Evolutionary conservation across 2,329 filamentous ascomycete genomes (phyloP).

Genomic region (Arthrobotrys sphaeroides): DNA sequence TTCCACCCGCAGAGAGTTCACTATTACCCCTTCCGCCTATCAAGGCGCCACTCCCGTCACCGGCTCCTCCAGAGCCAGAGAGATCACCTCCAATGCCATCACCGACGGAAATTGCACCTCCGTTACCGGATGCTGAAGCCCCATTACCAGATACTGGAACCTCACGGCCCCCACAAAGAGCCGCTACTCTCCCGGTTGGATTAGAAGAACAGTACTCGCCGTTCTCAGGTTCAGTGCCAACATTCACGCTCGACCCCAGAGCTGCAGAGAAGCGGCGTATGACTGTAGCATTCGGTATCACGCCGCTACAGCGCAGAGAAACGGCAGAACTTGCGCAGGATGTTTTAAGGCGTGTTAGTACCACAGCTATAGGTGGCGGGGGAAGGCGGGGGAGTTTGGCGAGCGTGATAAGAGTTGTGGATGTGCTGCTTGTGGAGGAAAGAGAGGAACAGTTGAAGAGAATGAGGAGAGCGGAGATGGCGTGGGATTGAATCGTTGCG

Average conservation of each 20-base stretch:
- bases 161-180: background rate
- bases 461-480: slow-evolving; percentile 56
- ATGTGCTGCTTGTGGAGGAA: slow-evolving; percentile 56
- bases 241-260: slow-evolving; percentile 33
- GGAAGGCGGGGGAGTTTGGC: slow-evolving; percentile 32
- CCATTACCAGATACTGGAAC: background rate
- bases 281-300: slow-evolving; percentile 51
- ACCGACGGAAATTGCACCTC: background rate
- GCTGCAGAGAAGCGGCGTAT: slow-evolving; percentile 43
- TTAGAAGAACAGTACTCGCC: background rate
- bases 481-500: slow-evolving; percentile 47
- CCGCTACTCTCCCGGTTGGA: background rate
- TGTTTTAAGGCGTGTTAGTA: slow-evolving; percentile 44
- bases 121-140: background rate
- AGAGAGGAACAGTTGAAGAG: slow-evolving; percentile 55
- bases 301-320: slow-evolving; percentile 40
- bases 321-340: slow-evolving; percentile 45
- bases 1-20: slow-evolving; percentile 10
- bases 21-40: background rate
- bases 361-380: slow-evolving; percentile 1
- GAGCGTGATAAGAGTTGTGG: slow-evolving; percentile 56
- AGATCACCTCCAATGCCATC: background rate
- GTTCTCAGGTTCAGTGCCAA: background rate
- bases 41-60: slow-evolving; percentile 3
- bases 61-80: background rate